Percentiles rank a stretch among this genome's conserved stretches.
phyloP scores from a whole-genome alignment of 352 stramenopile species.

The Pythium utonaiense region DNA sequence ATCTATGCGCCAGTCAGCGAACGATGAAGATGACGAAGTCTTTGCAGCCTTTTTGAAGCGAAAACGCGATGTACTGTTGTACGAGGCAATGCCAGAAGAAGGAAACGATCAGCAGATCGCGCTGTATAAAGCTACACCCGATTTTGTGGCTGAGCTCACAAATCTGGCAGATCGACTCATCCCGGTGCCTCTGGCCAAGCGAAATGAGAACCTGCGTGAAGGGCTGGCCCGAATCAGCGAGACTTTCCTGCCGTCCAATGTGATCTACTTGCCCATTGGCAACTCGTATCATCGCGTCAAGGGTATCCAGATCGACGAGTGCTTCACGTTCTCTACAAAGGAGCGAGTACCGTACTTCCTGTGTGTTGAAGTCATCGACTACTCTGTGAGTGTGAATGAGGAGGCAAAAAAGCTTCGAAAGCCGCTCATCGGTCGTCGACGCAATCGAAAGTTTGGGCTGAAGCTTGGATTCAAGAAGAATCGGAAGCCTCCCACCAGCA shows the following conservation, averaged over 20 bases:
- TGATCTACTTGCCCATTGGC: constrained; percentile 77
- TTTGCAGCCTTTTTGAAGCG: constrained; percentile 53
- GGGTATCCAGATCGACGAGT: constrained; percentile 64
- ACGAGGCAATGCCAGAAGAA: constrained; percentile 57
- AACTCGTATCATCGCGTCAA: constrained; percentile 78
- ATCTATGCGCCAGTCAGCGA: neutral
- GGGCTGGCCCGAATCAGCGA: constrained; percentile 47
- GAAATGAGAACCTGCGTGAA: constrained; percentile 47
- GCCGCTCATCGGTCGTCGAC: neutral
- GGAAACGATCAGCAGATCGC: constrained; percentile 56
- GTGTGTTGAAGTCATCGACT: constrained; percentile 80
- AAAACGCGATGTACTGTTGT: constrained; percentile 48
- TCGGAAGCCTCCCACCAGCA: neutral
- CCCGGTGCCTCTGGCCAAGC: constrained; percentile 32
- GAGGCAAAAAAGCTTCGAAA: constrained; percentile 6
- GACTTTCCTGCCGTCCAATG: constrained; percentile 58
- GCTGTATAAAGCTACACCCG: constrained; percentile 65
- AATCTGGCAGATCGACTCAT: constrained; percentile 67
- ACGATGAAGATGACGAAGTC: constrained; percentile 35
- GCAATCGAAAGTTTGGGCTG: constrained; percentile 16
- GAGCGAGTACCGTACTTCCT: constrained; percentile 83
- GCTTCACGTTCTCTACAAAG: constrained; percentile 82
- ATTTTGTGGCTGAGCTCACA: constrained; percentile 66
- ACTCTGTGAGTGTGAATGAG: constrained; percentile 25
- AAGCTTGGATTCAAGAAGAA: constrained; percentile 26